Conservation (phyloP, 2,329 filamentous ascomycete genomes). For the Clarireedia hainanense region DNA sequence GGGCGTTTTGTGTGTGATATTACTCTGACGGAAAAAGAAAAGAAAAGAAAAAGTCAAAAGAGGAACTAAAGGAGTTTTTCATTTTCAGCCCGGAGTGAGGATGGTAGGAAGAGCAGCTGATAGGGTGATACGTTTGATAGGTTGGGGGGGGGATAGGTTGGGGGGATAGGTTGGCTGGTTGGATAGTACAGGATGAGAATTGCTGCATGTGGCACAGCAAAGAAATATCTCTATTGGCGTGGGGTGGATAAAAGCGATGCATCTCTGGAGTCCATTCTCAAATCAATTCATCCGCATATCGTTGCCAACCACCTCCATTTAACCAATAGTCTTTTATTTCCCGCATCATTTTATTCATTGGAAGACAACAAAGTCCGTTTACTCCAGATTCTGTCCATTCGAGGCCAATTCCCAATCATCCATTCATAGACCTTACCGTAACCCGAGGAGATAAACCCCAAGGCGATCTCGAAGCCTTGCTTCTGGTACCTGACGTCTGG, state of each 20-base stretch:
- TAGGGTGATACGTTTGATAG: not conserved
- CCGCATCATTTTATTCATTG: slow-evolving; percentile 3
- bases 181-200: not conserved
- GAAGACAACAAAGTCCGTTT: not conserved
- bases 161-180: slow-evolving; percentile 1
- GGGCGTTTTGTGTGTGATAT: too few relatives aligned
- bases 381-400: not conserved
- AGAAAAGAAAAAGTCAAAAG: too few relatives aligned
- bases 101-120: not conserved
- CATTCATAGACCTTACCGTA: slow-evolving; percentile 7
- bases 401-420: not conserved
- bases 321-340: slow-evolving; percentile 1
- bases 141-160: slow-evolving; percentile 2
- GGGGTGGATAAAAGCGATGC: not conserved
- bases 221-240: not conserved
- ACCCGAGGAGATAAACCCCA: not conserved
- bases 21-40: too few relatives aligned
- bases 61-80: too few relatives aligned
- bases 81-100: not conserved
- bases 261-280: not conserved
- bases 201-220: slow-evolving; percentile 2
- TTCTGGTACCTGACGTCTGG: slow-evolving; percentile 8
- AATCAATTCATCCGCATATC: not conserved
- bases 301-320: not conserved
- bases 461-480: not conserved